Evolutionary conservation across 2,329 filamentous ascomycete species (phyloP).

Genomic region (Plenodomus biglobosus): DNA sequence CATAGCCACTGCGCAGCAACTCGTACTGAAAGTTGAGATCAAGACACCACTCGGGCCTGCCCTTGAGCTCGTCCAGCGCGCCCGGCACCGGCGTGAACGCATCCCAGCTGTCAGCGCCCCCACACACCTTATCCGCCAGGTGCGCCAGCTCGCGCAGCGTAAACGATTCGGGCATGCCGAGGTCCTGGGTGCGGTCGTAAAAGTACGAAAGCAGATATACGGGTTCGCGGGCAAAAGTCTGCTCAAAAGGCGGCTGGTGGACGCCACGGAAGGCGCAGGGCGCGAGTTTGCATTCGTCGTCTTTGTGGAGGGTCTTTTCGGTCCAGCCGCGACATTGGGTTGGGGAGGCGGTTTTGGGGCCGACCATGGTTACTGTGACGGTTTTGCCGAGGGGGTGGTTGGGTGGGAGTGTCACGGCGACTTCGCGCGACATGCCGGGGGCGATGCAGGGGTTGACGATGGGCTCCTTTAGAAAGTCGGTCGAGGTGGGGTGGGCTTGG

Average conservation of each 20-base stretch:
- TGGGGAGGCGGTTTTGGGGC: constrained; percentile 71
- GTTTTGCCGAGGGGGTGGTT: constrained; percentile 65
- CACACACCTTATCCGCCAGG: constrained; percentile 80
- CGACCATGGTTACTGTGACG: constrained; percentile 81
- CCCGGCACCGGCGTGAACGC: constrained; percentile 75
- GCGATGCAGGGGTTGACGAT: constrained; percentile 84
- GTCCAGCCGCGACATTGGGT: constrained; percentile 88
- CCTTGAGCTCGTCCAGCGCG: constrained; percentile 77
- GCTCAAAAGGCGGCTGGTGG: constrained; percentile 86
- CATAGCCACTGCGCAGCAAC: constrained; percentile 90
- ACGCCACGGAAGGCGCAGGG: constrained; percentile 99
- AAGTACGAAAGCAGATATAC: constrained; percentile 98
- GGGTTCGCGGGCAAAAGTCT: constrained; percentile 89
- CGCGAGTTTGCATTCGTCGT: constrained; percentile 73
- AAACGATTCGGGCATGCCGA: constrained; percentile 98
- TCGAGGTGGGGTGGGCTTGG: constrained; percentile 56
- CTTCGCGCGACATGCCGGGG: constrained; percentile 72
- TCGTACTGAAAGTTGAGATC: constrained; percentile 97
- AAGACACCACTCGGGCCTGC: constrained; percentile 85
- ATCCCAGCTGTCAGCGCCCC: constrained; percentile 75
- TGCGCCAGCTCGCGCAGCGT: constrained; percentile 88
- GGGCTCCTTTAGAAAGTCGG: constrained; percentile 67
- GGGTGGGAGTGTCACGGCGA: constrained; percentile 70
- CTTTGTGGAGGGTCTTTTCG: constrained; percentile 89
- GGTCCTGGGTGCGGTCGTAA: constrained; percentile 87